phyloP scores from a whole-genome alignment of 257 asterid genomes.

The Nicotiana paniculata region DNA sequence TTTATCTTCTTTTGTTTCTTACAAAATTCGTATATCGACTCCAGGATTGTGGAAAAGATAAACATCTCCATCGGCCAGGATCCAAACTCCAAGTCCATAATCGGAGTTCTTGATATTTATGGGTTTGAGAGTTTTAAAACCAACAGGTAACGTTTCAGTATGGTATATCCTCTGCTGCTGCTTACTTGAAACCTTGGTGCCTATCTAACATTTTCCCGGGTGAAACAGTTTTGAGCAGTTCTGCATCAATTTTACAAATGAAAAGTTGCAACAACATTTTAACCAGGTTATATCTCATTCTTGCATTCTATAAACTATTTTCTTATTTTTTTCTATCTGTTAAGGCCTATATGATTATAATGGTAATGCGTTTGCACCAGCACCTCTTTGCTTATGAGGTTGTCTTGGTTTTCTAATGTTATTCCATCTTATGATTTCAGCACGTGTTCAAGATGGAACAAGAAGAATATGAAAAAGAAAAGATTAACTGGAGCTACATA shows the following conservation, averaged over 20 bases:
- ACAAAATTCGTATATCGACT: conserved; percentile 12
- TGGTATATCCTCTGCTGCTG: neutral
- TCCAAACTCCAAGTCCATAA: conserved; percentile 88
- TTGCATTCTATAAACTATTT: neutral
- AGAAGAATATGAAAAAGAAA: conserved; percentile 96
- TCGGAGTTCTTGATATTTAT: conserved; percentile 96
- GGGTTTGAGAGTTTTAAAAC: conserved; percentile 94
- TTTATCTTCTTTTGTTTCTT: conserved; percentile 3
- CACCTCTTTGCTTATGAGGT: neutral
- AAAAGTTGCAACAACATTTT: conserved; percentile 98
- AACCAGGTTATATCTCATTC: conserved; percentile 66
- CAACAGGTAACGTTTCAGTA: conserved; percentile 35
- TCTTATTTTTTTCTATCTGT: neutral
- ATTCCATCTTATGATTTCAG: conserved; percentile 38
- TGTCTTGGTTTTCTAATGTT: neutral
- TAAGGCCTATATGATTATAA: neutral
- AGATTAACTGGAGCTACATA: conserved; percentile 98
- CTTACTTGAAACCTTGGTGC: neutral
- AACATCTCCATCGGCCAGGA: conserved; percentile 96
- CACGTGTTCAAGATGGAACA: conserved; percentile 99
- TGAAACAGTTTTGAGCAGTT: conserved; percentile 91
- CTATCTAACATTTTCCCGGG: neutral
- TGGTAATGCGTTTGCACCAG: neutral
- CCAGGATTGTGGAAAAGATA: conserved; percentile 93
- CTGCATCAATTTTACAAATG: conserved; percentile 97